These are phyloP conservation scores for Populus hybrid DNA, from an alignment of 441 rosid species.

Conservation along the genomic window DNA sequence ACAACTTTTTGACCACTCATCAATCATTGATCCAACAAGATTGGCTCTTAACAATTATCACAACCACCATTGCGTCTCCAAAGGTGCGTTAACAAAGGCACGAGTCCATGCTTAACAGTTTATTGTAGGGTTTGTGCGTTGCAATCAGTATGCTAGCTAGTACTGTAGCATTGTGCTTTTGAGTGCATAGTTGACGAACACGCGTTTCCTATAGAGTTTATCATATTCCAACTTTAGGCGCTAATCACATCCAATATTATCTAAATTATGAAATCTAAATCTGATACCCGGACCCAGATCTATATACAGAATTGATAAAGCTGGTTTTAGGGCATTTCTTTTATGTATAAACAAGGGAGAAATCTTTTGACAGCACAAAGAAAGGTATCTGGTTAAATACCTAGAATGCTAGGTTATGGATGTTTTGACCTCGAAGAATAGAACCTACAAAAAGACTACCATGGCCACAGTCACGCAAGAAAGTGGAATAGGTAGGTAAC, in stretches of 20 bases:
- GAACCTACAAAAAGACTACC: neutral
- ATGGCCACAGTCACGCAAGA: neutral
- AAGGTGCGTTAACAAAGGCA: neutral
- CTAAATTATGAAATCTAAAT: neutral
- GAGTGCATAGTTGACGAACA: neutral
- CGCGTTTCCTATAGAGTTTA: neutral
- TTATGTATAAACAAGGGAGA: neutral
- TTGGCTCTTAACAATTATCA: neutral
- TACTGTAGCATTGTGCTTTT: neutral
- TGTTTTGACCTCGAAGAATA: neutral
- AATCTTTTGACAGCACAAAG: neutral
- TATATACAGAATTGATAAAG: neutral
- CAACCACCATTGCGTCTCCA: neutral
- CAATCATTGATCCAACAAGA: constrained; percentile 19
- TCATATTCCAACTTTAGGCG: neutral
- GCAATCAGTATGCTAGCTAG: neutral
- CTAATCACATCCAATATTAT: neutral
- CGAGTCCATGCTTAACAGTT: neutral
- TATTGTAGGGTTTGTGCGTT: neutral
- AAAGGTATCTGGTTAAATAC: neutral
- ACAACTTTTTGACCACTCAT: constrained; percentile 7
- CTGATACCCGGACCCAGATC: neutral
- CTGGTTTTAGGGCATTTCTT: neutral
- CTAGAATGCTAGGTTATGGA: neutral
- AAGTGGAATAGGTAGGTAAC: neutral